Base-by-base conservation (phyloP, 129 eudicot genomes). In the Artemisia argyi region DNA sequence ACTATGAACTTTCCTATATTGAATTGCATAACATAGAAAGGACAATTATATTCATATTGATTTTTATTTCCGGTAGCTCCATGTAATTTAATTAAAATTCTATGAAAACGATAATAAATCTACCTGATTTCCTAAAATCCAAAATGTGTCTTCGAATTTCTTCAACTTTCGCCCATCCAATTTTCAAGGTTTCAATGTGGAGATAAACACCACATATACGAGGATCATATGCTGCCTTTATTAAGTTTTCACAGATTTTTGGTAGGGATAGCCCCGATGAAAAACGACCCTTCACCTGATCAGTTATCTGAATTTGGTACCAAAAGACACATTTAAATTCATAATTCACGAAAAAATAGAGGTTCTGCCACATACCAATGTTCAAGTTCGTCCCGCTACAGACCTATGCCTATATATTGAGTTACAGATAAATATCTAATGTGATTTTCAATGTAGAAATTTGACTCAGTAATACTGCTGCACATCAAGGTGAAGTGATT, bases 91-190 rank as follows among this genome's bases (percentile, higher is more conserved):
- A 39, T 39, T 39, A 39, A 35, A 39, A 39, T 39, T 39, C 11
- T 39, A 39, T 7, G 14, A 50, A 13, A 39, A 7, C 11, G 5
- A 59, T 58, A 39, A 51, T 58, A 1, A 11, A 2, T 13, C 18
- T 61, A 90, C 99, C 99, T 84, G 99, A 95, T 84, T 95, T 95
- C 73, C 78, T 83, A 42, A 88, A 90, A 69, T 95, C 91, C 88
- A 90, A 62, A 57, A 95, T 82, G 76, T 95, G 99, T 73, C 99
- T 83, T 50, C 85, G 73, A 73, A 95, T 88, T 76, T 90, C 97
- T 82, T 95, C 99, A 65, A 86, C 76, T 66, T 83, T 90, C 30
- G 81, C 99, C 99, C 99, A 95, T n/a, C 97, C 99, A 84, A 96
- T 88, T 61, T 57, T 69, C 75, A 95, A 79, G 3, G 88, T 80